Evolutionary conservation across 2,329 filamentous ascomycete species (phyloP), one percentile per base, ranked within the genome.

Genomic region (Xylaria sp.): DNA sequence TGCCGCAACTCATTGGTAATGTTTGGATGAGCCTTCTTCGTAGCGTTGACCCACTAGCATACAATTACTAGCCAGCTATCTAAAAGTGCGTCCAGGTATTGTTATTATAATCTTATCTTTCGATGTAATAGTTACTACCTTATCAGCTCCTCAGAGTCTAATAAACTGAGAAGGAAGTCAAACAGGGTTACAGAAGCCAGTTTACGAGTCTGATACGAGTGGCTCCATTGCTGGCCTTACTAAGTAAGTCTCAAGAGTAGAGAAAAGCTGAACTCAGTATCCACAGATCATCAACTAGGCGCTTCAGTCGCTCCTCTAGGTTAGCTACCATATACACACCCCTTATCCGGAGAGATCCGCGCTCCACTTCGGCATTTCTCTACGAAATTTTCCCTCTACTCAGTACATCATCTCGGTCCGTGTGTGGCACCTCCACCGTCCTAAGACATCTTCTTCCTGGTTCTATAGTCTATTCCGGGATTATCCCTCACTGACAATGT

Each of bases 311-410:
- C 27, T 27, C 20, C 53, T 25, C 49, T 36, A 50, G 36, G 31
- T 49, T 39, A 61, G 25, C 38, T 15, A 57, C 53, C 27, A 45
- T 54, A 39, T 50, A 47, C 33, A 56, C 53, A 49, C 33, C 33
- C 65, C 39, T 50, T 25, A 45, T 27, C 36, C 44, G 47, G 49
- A 39, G 44, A 51, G 72, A 75, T 75, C 71, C 72, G 65, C 71
- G 63, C 51, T 70, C 59, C 68, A 68, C 60, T 69, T 75, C 73
- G 73, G 73, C 71, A 73, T 68, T 73, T 74, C 70, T 76, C 55
- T 62, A 72, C 67, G 58, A 31, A 59, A 49, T 66, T 69, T 69
- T 58, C 39, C 17, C 45, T 57, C 33, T 59, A 31, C 57, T 66
- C n/a, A n/a, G n/a, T n/a, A n/a, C n/a, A n/a, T 71, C 27, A 25